Conservation (phyloP, 176 grass and related monocot genomes). For the Juncus inflexus region DNA sequence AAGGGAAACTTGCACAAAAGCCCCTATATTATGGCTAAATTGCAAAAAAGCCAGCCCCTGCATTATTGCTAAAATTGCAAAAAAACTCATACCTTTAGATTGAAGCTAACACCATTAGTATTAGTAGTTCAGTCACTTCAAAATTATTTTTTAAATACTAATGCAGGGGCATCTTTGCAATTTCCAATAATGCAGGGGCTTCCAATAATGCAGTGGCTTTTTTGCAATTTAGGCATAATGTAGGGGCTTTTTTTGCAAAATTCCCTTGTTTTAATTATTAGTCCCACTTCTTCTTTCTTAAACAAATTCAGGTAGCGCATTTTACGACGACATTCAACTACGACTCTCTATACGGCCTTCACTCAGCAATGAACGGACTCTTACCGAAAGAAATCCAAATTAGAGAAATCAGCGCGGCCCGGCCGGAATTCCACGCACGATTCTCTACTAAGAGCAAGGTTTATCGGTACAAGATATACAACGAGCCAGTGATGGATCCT, state of each 20-base stretch:
- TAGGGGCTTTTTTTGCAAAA: too few relatives aligned
- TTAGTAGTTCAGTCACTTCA: too few relatives aligned
- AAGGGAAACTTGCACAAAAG: constrained; percentile 1
- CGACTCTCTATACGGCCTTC: constrained; percentile 54
- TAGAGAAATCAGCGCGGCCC: constrained; percentile 71
- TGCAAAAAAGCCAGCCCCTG: background rate
- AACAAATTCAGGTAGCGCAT: constrained; percentile 69
- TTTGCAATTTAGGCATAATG: too few relatives aligned
- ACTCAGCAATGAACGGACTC: constrained; percentile 80
- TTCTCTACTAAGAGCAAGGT: constrained; percentile 86
- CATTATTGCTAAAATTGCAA: too few relatives aligned
- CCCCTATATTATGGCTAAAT: background rate
- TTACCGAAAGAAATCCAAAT: constrained; percentile 83
- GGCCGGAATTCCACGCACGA: constrained; percentile 72
- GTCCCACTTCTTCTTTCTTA: constrained; percentile 18
- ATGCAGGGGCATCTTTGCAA: too few relatives aligned
- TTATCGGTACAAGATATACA: constrained; percentile 92
- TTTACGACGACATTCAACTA: constrained; percentile 79
- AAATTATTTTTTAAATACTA: too few relatives aligned
- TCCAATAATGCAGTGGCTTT: too few relatives aligned
- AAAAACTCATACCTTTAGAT: too few relatives aligned
- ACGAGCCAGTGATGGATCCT: constrained; percentile 80
- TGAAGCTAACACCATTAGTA: too few relatives aligned
- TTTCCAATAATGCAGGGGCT: too few relatives aligned
- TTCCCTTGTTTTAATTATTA: background rate